phyloP scores from a whole-genome alignment of 1,284 basidiomycete species.

The Coniophora puteana region DNA sequence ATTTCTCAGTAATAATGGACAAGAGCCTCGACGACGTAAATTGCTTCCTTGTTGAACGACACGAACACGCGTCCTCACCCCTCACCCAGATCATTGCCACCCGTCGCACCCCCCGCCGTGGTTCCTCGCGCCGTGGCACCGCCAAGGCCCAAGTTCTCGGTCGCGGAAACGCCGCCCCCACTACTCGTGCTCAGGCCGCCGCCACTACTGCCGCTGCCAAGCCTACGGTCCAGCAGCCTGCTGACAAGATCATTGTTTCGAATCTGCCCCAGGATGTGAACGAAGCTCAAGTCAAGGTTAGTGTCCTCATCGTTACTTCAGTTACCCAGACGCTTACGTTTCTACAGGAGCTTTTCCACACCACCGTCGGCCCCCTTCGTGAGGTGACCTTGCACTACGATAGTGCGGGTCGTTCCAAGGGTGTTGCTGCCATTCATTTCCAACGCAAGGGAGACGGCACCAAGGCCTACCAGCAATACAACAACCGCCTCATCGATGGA shows the following conservation, averaged over 20 bases:
- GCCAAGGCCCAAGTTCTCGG: slow-evolving; percentile 57
- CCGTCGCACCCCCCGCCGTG: slow-evolving; percentile 51
- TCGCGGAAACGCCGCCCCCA: slow-evolving; percentile 39
- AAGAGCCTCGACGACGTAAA: slow-evolving; percentile 88
- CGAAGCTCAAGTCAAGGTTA: slow-evolving; percentile 88
- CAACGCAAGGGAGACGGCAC: slow-evolving; percentile 84
- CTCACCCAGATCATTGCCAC: slow-evolving; percentile 67
- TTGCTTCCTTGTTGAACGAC: slow-evolving; percentile 17
- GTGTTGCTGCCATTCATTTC: slow-evolving; percentile 87
- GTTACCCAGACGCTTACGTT: slow-evolving; percentile 6
- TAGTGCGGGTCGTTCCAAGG: slow-evolving; percentile 83
- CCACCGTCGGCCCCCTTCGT: slow-evolving; percentile 86
- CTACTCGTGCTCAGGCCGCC: slow-evolving; percentile 47
- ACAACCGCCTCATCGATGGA: slow-evolving; percentile 99
- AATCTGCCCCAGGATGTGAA: slow-evolving; percentile 96
- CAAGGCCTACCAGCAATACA: slow-evolving; percentile 92
- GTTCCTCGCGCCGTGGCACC: slow-evolving; percentile 38
- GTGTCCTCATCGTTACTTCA: slow-evolving; percentile 17
- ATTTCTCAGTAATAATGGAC: slow-evolving; percentile 52
- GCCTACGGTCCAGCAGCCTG: slow-evolving; percentile 35
- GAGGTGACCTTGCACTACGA: slow-evolving; percentile 88
- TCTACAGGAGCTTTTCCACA: slow-evolving; percentile 84
- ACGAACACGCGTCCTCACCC: slow-evolving; percentile 17
- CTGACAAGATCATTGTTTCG: slow-evolving; percentile 95
- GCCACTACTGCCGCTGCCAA: slow-evolving; percentile 38